Conservation (phyloP, 495 filamentous ascomycete species). For the Penicillium angulare region DNA sequence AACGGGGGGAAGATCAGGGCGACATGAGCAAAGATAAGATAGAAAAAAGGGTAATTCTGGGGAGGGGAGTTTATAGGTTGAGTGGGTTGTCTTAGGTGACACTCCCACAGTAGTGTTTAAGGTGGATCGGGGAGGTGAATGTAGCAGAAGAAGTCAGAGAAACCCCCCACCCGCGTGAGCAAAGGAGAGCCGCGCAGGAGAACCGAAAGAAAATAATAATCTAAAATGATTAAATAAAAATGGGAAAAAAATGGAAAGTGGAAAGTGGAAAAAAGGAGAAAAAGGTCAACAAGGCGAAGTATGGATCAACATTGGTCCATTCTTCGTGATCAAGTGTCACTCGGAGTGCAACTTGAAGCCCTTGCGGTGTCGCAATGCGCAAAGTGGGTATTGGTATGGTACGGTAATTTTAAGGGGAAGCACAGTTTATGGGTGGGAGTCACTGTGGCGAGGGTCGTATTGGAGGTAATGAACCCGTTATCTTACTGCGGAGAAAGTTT, state of each 20-base stretch:
- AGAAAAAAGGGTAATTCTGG: slow-evolving; percentile 18
- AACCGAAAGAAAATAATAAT: not conserved
- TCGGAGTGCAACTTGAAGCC: slow-evolving; percentile 27
- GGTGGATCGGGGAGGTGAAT: slow-evolving; percentile 26
- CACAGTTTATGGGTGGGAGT: not conserved
- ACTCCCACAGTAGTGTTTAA: slow-evolving; percentile 26
- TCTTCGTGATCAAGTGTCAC: slow-evolving; percentile 28
- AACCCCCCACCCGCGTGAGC: not conserved
- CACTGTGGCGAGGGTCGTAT: slow-evolving; percentile 4
- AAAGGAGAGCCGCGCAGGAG: slow-evolving; percentile 8
- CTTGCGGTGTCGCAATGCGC: slow-evolving; percentile 28
- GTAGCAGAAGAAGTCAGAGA: slow-evolving; percentile 14
- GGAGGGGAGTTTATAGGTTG: slow-evolving; percentile 10
- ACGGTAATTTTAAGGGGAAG: not conserved
- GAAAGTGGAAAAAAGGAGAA: not conserved
- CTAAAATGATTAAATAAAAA: not conserved
- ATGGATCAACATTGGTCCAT: slow-evolving; percentile 45
- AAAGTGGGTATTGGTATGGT: slow-evolving; percentile 23
- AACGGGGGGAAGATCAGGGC: not conserved
- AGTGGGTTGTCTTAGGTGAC: slow-evolving; percentile 24
- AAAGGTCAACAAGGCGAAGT: slow-evolving; percentile 16
- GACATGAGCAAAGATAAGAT: slow-evolving; percentile 12
- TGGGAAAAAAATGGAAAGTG: not conserved
- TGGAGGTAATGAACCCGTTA: not conserved
- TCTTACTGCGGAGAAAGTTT: not conserved